Base-by-base conservation (phyloP, 345 rosid genomes). In the Linum lewisii region DNA sequence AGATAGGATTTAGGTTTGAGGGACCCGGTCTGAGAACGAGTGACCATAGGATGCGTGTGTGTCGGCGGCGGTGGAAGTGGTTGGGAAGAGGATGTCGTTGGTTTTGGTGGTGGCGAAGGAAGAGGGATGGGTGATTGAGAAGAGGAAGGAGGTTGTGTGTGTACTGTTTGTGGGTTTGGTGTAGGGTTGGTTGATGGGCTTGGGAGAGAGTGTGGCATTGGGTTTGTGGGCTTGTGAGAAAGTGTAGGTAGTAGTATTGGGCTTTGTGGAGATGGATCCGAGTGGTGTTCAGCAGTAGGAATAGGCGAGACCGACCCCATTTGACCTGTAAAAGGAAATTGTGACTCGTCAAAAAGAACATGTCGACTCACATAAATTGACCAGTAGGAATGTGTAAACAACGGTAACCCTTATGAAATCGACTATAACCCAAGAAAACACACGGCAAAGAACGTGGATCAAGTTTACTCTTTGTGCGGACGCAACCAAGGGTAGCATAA, bases 311-410 rank as follows among this genome's bases (percentile, higher is more conserved):
- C n/a, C n/a, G n/a, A n/a, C n/a, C n/a, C n/a, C n/a, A n/a, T n/a
- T n/a, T n/a, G n/a, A n/a, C n/a, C n/a, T n/a, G n/a, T n/a, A n/a
- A 15, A 42, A 11, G 56, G 57, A 24, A 67, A 60, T 8, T 59
- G 26, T 21, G 7, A 52, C 9, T 67, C 51, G 61, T 67, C 65
- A 60, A 55, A 67, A 21, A 54, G 54, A 23, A 56, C 57, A 54
- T 66, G 70, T 0, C 16, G 34, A 15, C 32, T 60, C 38, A 51
- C 22, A 24, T 59, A 49, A 7, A 61, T 1, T 42, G 11, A 61
- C 24, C 24, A 1, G 47, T 49, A 1, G 13, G 2, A 7, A 24
- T 37, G 23, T 51, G 44, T 24, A 29, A 44, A 25, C 47, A 61
- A 4, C 19, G 0, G 0, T 23, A 61, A 5, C 57, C 57, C 9